Percentiles rank a stretch among this genome's conserved stretches.
Conservation (phyloP, 257 asterid species). For the Gentiana dahurica region DNA sequence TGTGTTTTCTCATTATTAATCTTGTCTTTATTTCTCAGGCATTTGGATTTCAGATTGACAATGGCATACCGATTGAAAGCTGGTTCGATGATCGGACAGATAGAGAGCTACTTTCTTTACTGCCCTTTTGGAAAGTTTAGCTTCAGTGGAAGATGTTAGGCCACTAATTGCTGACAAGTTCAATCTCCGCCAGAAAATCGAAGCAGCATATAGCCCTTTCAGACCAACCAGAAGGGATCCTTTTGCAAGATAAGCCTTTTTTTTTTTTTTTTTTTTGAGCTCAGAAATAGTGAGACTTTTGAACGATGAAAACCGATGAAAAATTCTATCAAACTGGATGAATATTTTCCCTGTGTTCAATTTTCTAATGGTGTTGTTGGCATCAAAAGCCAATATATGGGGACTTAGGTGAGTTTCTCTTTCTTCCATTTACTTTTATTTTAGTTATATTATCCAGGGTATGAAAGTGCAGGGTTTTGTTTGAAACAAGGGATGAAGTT, state of each 20-base stretch:
- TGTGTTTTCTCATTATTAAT: not conserved
- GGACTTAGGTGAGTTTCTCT: too few relatives aligned
- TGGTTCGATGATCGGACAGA: conserved; percentile 87
- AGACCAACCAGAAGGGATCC: conserved; percentile 30
- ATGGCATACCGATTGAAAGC: conserved; percentile 94
- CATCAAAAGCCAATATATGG: too few relatives aligned
- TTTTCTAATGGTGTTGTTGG: too few relatives aligned
- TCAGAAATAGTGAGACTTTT: too few relatives aligned
- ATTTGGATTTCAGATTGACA: conserved; percentile 97
- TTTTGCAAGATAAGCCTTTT: conserved; percentile 20
- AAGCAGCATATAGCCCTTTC: conserved; percentile 60
- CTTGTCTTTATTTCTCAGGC: conserved; percentile 40
- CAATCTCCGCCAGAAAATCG: conserved; percentile 64
- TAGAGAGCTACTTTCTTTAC: conserved; percentile 47
- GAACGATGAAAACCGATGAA: too few relatives aligned
- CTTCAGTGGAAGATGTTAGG: conserved; percentile 72
- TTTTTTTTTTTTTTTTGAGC: not conserved
- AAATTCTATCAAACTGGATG: too few relatives aligned
- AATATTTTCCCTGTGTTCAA: too few relatives aligned
- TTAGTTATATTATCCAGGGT: too few relatives aligned
- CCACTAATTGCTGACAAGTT: conserved; percentile 63
- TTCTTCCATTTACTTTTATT: too few relatives aligned
- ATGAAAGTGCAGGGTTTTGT: too few relatives aligned
- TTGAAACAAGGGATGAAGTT: too few relatives aligned
- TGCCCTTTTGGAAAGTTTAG: conserved; percentile 87